These are phyloP conservation scores for Erucastrum elatum DNA, from an alignment of 345 rosid genomes.

Conservation along the genomic window DNA sequence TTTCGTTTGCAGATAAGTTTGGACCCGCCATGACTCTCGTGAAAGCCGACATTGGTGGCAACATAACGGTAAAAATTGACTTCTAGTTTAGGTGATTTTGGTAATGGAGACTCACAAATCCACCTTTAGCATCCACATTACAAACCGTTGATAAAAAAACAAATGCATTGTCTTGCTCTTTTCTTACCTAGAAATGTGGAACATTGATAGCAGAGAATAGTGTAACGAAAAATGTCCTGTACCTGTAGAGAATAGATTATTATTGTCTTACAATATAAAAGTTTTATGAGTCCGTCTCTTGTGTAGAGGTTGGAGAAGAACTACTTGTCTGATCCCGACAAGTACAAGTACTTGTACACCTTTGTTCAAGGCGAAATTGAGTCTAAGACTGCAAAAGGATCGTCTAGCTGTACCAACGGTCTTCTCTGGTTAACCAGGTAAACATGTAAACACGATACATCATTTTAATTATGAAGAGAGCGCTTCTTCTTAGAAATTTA, in stretches of 20 bases:
- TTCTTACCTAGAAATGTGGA: constrained; percentile 3
- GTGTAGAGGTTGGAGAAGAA: constrained; percentile 84
- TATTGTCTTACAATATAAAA: neutral
- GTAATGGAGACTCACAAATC: neutral
- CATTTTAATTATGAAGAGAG: neutral
- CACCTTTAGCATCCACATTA: neutral
- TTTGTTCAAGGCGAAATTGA: constrained; percentile 80
- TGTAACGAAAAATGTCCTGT: neutral
- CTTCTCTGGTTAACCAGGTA: constrained; percentile 98
- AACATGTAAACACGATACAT: neutral
- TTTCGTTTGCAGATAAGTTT: constrained; percentile 63
- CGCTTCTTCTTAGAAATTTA: neutral
- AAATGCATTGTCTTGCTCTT: neutral
- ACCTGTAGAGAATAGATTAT: too few species aligned
- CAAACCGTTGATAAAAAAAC: neutral
- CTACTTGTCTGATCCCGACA: constrained; percentile 62
- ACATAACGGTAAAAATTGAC: constrained; percentile 60
- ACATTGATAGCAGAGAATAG: neutral
- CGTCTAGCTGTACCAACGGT: constrained; percentile 93
- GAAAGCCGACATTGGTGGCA: constrained; percentile 88
- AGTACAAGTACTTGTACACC: constrained; percentile 65
- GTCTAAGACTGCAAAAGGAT: constrained; percentile 71
- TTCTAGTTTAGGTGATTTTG: neutral
- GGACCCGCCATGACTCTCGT: constrained; percentile 91
- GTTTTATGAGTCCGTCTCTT: neutral